These are phyloP conservation scores for Xylaria arbuscula DNA, from an alignment of 2,329 filamentous ascomycete genomes.

Conservation along the genomic window DNA sequence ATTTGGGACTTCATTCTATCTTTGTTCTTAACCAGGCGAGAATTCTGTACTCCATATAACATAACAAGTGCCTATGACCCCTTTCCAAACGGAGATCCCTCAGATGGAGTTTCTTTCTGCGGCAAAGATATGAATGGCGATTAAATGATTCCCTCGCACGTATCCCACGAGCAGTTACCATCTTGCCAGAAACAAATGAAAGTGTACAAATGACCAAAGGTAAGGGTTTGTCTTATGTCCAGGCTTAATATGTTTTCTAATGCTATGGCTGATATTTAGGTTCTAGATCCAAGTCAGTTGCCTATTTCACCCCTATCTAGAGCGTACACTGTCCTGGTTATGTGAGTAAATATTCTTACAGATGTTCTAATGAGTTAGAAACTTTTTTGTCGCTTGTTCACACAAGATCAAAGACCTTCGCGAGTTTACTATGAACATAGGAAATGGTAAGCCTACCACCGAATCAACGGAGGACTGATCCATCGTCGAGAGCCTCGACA, in stretches of 20 bases:
- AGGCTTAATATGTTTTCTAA: background rate
- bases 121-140: background rate
- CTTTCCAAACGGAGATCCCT: background rate
- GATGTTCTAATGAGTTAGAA: background rate
- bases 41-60: background rate
- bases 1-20: slow-evolving; percentile 4
- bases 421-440: background rate
- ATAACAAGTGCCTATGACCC: background rate
- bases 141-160: background rate
- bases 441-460: background rate
- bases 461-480: slow-evolving; percentile 1
- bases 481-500: background rate
- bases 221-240: background rate
- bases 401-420: background rate
- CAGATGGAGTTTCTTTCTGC: background rate
- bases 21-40: background rate
- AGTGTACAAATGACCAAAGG: background rate
- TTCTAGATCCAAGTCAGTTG: slow-evolving; percentile 15
- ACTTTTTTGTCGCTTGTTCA: background rate
- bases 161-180: background rate
- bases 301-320: background rate
- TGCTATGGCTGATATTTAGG: background rate
- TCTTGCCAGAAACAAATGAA: background rate
- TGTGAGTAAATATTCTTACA: background rate
- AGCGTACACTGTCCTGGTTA: background rate